Percentiles rank a stretch among this genome's conserved stretches.
Evolutionary conservation across 2,329 filamentous ascomycete species (phyloP).

Genomic region (Penicillium sp.): DNA sequence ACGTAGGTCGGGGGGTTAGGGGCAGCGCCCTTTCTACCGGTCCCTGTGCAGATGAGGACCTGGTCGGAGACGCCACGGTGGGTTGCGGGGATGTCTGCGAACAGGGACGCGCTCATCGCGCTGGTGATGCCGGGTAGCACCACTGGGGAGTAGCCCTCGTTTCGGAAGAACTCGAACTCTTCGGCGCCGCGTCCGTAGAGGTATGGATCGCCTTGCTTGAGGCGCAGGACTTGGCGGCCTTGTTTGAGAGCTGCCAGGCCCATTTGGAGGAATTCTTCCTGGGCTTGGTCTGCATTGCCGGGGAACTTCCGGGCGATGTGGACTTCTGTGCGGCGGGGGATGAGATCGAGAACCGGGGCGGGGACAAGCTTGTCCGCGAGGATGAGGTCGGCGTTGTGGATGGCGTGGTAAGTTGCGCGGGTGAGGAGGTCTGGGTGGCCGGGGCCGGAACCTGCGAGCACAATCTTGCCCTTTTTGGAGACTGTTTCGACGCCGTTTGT

Average conservation of each 20-base stretch:
- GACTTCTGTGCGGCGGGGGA: slow-evolving; percentile 84
- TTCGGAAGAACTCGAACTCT: slow-evolving; percentile 81
- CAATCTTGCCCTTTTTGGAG: slow-evolving; percentile 65
- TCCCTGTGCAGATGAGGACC: slow-evolving; percentile 94
- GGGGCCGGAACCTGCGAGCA: slow-evolving; percentile 88
- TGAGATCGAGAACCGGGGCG: slow-evolving; percentile 79
- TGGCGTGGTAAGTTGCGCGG: slow-evolving; percentile 54
- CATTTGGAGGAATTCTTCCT: slow-evolving; percentile 81
- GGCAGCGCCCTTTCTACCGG: slow-evolving; percentile 82
- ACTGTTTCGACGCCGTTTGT: slow-evolving; percentile 10
- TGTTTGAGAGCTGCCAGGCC: slow-evolving; percentile 69
- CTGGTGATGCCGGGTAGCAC: slow-evolving; percentile 91
- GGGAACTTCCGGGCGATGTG: slow-evolving; percentile 97
- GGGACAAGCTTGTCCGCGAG: slow-evolving; percentile 63
- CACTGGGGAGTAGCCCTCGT: slow-evolving; percentile 66
- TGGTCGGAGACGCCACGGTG: slow-evolving; percentile 90
- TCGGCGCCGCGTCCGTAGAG: slow-evolving; percentile 94
- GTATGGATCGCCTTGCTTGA: slow-evolving; percentile 97
- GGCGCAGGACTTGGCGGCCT: slow-evolving; percentile 79
- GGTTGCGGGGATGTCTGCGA: slow-evolving; percentile 83
- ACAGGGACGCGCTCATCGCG: slow-evolving; percentile 82
- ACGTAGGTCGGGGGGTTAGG: slow-evolving; percentile 82
- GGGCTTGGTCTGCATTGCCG: slow-evolving; percentile 90
- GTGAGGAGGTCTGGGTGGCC: slow-evolving; percentile 92
- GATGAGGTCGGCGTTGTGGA: slow-evolving; percentile 50